Evolutionary conservation across 352 stramenopile genomes (phyloP).

Genomic region (Aphanomyces euteiches): DNA sequence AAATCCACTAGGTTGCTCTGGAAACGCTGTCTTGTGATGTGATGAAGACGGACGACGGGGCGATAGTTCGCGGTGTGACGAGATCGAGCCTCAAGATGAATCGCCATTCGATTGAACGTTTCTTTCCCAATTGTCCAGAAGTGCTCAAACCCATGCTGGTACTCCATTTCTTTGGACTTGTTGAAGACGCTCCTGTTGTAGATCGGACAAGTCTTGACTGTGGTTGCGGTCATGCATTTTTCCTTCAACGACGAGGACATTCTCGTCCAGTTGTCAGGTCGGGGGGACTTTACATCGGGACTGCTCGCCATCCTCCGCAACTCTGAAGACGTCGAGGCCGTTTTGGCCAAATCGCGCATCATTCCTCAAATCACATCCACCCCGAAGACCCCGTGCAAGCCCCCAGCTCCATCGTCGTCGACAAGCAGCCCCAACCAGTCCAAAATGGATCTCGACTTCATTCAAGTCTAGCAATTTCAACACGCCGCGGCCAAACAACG

Average conservation of each 20-base stretch:
- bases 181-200: neutral
- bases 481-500: no score
- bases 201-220: constrained; percentile 15
- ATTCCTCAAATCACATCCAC: neutral
- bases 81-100: constrained; percentile 28
- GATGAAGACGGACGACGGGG: constrained; percentile 28
- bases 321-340: constrained; percentile 4
- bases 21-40: constrained; percentile 18
- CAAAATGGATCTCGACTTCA: no score
- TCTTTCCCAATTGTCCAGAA: constrained; percentile 27
- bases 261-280: constrained; percentile 8
- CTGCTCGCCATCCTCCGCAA: constrained; percentile 20
- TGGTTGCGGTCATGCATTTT: constrained; percentile 26
- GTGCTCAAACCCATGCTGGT: constrained; percentile 17
- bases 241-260: constrained; percentile 25
- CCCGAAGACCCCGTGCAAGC: no score
- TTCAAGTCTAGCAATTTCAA: no score
- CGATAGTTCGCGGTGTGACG: constrained; percentile 19
- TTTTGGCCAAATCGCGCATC: constrained; percentile 8
- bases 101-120: constrained; percentile 15
- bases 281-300: constrained; percentile 11
- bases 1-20: neutral
- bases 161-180: neutral
- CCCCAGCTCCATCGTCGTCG: no score
- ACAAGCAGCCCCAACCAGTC: no score